Evolutionary conservation across 2,329 filamentous ascomycete species (phyloP).

Genomic region (Ophiocordyceps camponoti-saundersi): DNA sequence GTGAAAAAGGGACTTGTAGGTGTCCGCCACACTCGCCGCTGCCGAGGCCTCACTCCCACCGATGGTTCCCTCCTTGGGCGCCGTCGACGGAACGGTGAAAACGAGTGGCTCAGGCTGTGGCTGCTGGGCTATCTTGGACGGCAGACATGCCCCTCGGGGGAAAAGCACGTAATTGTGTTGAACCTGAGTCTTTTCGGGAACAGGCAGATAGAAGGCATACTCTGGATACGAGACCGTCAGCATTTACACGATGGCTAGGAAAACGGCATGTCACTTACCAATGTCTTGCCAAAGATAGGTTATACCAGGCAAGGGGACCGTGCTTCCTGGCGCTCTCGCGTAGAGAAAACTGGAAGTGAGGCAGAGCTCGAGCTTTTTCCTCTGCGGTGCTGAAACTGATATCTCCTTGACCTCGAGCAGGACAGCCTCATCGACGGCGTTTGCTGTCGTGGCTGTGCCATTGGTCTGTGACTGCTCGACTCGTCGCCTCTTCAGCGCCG

Average conservation of each 20-base stretch:
- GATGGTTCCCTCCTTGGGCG: conserved; percentile 43
- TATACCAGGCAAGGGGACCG: conserved; percentile 32
- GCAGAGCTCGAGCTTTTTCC: conserved; percentile 51
- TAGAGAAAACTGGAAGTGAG: conserved; percentile 44
- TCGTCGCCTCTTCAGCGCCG: conserved; percentile 33
- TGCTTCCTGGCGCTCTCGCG: conserved; percentile 33
- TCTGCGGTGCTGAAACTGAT: conserved; percentile 47
- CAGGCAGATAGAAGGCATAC: conserved; percentile 44
- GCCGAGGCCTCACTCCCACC: conserved; percentile 28
- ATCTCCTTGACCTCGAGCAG: conserved; percentile 48
- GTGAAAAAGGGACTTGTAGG: conserved; percentile 39
- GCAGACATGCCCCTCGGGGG: conserved; percentile 35
- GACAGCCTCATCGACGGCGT: conserved; percentile 30
- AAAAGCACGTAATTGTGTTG: conserved; percentile 52
- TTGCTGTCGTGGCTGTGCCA: conserved; percentile 3
- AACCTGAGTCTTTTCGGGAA: conserved; percentile 47
- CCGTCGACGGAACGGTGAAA: conserved; percentile 42
- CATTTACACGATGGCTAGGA: not conserved
- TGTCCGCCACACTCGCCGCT: conserved; percentile 38
- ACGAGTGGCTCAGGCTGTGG: conserved; percentile 39
- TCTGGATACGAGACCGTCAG: conserved; percentile 21
- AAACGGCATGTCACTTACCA: conserved; percentile 22
- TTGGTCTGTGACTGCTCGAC: conserved; percentile 24
- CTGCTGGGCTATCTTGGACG: conserved; percentile 23
- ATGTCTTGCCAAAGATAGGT: conserved; percentile 45